Evolutionary conservation across 1,284 basidiomycete species (phyloP), one percentile per base, ranked within the genome.

Genomic region (Sparassis latifolia): DNA sequence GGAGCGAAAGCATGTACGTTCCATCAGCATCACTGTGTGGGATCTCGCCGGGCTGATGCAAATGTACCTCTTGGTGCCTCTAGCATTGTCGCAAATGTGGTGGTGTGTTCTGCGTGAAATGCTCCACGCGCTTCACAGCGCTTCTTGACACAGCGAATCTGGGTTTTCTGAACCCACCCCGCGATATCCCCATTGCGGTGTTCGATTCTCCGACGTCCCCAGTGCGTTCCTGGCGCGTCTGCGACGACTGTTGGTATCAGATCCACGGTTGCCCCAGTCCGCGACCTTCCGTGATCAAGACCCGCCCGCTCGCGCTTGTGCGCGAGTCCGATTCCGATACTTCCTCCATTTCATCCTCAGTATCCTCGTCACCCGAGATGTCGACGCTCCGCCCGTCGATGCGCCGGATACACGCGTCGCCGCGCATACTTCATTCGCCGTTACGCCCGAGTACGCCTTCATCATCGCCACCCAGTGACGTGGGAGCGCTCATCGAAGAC

Each of bases 11-110:
- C 86, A 89, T 63, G 82, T 85, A 62, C 61, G 83, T 73, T 28
- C 50, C 54, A 39, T 56, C 52, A 33, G 50, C 51, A 55, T 55
- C 49, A 52, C 54, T 27, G 41, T 20, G 20, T 20, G 20, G 20
- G 20, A 20, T 20, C 20, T 20, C 20, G 20, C 20, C 20, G 20
- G 20, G 20, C 20, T 20, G 20, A 20, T 20, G 20, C 20, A 20
- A 20, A 20, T 20, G 20, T 20, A 20, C 20, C 20, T 20, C 20
- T 20, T 20, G 20, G 20, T 49, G 49, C 42, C 42, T 33, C 51
- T 61, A 85, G 82, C 86, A 89, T 55, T 89, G 86, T 67, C 77
- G 86, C 63, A 89, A 89, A 62, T 89, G 86, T 56, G 86, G 86
- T 48, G 85, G 84, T 53, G 69, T 88, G n/a, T 86, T 82, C 64